Evolutionary conservation across 257 asterid species (phyloP), one percentile per base, ranked within the genome.

Genomic region (Leptodermis oblonga): DNA sequence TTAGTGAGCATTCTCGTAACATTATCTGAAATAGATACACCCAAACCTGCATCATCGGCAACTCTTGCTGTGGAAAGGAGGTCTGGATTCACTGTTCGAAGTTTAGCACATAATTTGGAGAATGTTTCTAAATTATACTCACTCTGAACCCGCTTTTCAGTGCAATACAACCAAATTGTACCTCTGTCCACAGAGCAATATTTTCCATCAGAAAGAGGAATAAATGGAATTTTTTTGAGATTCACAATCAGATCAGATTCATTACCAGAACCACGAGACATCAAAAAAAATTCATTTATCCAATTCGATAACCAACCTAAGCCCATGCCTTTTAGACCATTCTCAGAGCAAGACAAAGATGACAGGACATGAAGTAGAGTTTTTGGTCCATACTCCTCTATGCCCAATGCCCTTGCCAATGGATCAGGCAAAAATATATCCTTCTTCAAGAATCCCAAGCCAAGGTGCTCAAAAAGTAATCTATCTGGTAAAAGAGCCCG

Each of bases 321-420:
- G 75, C 97, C 96, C 96, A 89, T 71, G 1, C 88, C 76, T 72
- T 81, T 80, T 68, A 93, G 78, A 81, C 84, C 86, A 77, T 84
- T 80, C 41, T 76, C 78, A 28, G 88, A 79, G 70, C 60, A 67
- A 73, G 96, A 85, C 76, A 94, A 79, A 0, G 96, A 85, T 76
- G 86, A 77, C 61, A 91, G 72, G 63, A 88, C 71, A 71, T 81
- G 67, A 34, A 86, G 82, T 73, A 94, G 74, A 65, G 84, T 76
- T 75, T 73, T 82, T 45, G 94, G 96, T 69, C 99, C 97, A 85
- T 83, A 90, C 61, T 91, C 97, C 78, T 94, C 96, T 33, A 94
- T 77, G 30, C 97, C 97, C 69, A 94, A 77, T 73, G 95, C 86
- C 83, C 82, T 86, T 23, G 97, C 97, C 70, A 91, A 78, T 64